Base-by-base conservation (phyloP, 1,284 basidiomycete genomes). In the Moesziomyces aphidis region DNA sequence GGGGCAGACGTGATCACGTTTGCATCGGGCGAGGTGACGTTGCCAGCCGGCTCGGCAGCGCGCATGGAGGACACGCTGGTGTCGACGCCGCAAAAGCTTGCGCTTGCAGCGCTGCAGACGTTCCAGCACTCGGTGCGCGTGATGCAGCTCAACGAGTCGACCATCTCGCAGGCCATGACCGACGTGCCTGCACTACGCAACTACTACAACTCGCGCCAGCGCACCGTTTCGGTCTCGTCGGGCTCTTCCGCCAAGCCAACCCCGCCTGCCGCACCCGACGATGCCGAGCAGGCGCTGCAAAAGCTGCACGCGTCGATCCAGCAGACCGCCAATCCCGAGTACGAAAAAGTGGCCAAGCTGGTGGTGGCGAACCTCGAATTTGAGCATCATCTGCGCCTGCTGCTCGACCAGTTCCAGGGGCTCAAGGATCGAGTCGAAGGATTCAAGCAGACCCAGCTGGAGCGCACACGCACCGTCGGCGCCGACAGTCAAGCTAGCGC, bases 311-410 rank as follows among this genome's bases (percentile, higher is more conserved):
- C 65, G 10, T 45, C 58, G 39, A 54, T 73, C 31, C 47, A 43
- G 23, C 54, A 68, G 26, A 61, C 51, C 15, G 71, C 57, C 11
- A 73, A 69, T 43, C 54, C 57, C 4, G 65, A 73, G 49, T 51
- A 61, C 21, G 71, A 64, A 17, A 64, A 65, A 13, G 55, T 73
- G 19, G 65, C 65, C 19, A 55, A 61, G 22, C 17, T 73, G 7
- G 57, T 73, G 3, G 65, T 73, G 0, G 71, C 71, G 5, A 68
- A 73, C 45, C 19, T 68, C 5, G 65, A 68, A 46, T 73, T 73
- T 23, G 65, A 73, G 31, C 52, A 61, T 19, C 71, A 73, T 26
- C 58, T 73, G 3, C 17, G 55, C 17, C 24, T 44, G 1, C 31
- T 73, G 10, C 31, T 73, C 15, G 58, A 49, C 10, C 52, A 56